Conservation (phyloP, 2,329 filamentous ascomycete genomes). For the Penicillium sp. region DNA sequence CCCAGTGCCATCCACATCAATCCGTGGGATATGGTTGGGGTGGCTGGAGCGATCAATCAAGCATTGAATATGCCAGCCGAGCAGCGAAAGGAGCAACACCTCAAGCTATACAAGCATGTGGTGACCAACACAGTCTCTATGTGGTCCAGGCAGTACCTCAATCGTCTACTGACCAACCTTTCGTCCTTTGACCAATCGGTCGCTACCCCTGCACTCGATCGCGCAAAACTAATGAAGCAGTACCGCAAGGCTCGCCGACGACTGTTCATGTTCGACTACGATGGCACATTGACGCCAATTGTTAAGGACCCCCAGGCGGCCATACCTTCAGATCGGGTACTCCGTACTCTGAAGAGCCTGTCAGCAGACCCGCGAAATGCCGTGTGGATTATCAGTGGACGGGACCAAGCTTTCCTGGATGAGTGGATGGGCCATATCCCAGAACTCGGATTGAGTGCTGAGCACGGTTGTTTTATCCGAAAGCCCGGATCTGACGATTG, state of each 20-base stretch:
- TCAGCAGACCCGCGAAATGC: conserved; percentile 77
- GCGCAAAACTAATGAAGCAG: conserved; percentile 65
- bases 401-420: conserved; percentile 86
- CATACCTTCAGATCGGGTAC: conserved; percentile 78
- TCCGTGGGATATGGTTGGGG: conserved; percentile 84
- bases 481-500: conserved; percentile 73
- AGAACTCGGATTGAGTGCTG: conserved; percentile 87
- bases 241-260: conserved; percentile 75
- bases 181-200: conserved; percentile 71
- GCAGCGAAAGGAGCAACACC: conserved; percentile 67
- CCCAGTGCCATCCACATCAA: conserved; percentile 91
- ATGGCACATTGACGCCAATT: conserved; percentile 93
- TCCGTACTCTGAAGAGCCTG: conserved; percentile 74
- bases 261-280: conserved; percentile 98
- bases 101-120: conserved; percentile 76
- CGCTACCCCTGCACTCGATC: conserved; percentile 79
- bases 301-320: conserved; percentile 87
- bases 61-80: conserved; percentile 73
- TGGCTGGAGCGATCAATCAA: conserved; percentile 77
- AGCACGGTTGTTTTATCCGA: conserved; percentile 94
- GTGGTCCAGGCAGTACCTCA: conserved; percentile 79
- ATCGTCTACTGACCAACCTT: conserved; percentile 75
- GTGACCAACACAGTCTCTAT: conserved; percentile 79
- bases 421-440: conserved; percentile 90
- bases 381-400: conserved; percentile 98